phyloP scores from a whole-genome alignment of 1,284 basidiomycete genomes.

The Neotropicomus parvogracilis region DNA sequence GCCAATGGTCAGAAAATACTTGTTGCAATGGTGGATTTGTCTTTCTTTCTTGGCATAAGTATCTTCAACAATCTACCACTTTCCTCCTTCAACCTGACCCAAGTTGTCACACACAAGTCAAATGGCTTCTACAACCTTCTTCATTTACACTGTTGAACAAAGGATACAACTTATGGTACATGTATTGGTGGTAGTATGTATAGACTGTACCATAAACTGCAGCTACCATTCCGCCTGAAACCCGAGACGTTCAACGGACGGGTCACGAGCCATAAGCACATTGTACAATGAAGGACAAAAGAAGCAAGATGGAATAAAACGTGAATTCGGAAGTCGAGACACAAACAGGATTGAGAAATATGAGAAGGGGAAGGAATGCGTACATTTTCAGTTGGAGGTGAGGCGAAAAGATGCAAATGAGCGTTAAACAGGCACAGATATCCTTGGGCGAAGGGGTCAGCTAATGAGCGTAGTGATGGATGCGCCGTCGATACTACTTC shows the following conservation, averaged over 20 bases:
- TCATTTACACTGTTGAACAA: constrained; percentile 24
- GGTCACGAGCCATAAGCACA: not conserved
- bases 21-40: not conserved
- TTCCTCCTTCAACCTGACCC: too few species aligned
- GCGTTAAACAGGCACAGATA: constrained; percentile 1
- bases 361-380: not conserved
- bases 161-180: constrained; percentile 24
- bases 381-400: constrained; percentile 6
- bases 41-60: not conserved
- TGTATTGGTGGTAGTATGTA: constrained; percentile 5
- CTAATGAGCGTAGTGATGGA: not conserved
- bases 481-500: not conserved
- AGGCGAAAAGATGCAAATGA: constrained; percentile 9
- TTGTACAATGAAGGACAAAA: constrained; percentile 21
- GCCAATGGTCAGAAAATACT: not conserved
- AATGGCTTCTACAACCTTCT: constrained; percentile 1
- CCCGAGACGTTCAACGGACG: constrained; percentile 13
- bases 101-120: not conserved
- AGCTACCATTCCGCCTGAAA: constrained; percentile 4
- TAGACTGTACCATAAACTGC: constrained; percentile 20
- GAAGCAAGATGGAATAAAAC: not conserved
- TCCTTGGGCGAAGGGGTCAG: not conserved
- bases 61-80: not conserved
- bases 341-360: not conserved
- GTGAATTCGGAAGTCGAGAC: not conserved